Evolutionary conservation across 1,284 basidiomycete genomes (phyloP), one percentile per base, ranked within the genome.

Genomic region (Ceratobasidium sp.): DNA sequence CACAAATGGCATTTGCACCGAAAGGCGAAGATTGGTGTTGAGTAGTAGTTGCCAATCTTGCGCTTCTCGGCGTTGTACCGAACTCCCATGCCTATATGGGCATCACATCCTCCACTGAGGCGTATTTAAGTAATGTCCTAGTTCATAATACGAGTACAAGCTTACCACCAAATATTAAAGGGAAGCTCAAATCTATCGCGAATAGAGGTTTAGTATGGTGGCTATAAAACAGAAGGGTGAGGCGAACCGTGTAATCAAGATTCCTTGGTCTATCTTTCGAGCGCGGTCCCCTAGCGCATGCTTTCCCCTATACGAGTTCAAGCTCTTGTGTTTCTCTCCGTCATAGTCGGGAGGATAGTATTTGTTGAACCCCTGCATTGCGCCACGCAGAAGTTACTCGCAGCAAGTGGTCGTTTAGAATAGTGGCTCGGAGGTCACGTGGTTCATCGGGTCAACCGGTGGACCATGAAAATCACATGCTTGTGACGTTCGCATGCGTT

Each of bases 21-120:
- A 80, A 99, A 99, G 0, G 90, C 92, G 81, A 86, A 98, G 69
- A 99, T 98, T 1, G 96, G 94, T 0, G 96, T 98, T 0, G 91
- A 92, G 79, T 94, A 95, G 82, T 99, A 99, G 76, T 88, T 90
- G n/a, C 96, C 98, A 21, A 98, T 88, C 81, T 97, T 98, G 83
- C 91, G 91, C 86, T 99, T 99, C 81, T 98, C 95, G 0, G 98
- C 98, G 78, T 99, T 99, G 85, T 98, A 99, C 1, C 98, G 92
- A 2, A 98, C 96, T 32, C 96, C 96, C 87, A 96, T 96, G 18
- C 96, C 96, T 73, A 98, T 94, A 82, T 98, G 96, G 77, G 91
- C 92, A 81, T 96, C 89, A 82, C 96, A 98, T 82, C 90, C 91
- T 66, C 91, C 94, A 79, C 92, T 94, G 78, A 3, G 35, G 46